These are phyloP conservation scores for Pisolithus orientalis DNA, from an alignment of 768 basidiomycete species.

Conservation along the genomic window DNA sequence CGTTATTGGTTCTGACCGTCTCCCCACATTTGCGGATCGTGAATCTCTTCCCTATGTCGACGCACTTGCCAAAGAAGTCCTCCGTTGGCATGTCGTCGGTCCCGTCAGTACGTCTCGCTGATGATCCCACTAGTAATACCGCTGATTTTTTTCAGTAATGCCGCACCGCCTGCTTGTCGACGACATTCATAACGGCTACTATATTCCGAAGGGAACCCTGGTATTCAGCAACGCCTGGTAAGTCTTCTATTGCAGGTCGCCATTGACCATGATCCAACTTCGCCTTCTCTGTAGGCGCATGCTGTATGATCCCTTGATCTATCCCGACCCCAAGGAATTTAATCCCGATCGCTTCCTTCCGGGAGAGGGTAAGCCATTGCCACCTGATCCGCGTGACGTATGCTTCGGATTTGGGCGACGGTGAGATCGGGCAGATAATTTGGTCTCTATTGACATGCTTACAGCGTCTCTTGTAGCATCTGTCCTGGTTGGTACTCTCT, in stretches of 20 bases:
- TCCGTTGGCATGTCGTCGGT: slow-evolving; percentile 3
- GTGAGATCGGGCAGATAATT: slow-evolving; percentile 23
- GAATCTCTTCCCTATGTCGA: slow-evolving; percentile 13
- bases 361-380: slow-evolving; percentile 16
- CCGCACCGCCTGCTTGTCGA: slow-evolving; percentile 3
- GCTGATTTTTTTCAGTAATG: slow-evolving; percentile 28
- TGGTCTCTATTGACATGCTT: neutral
- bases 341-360: slow-evolving; percentile 29
- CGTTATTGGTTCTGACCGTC: slow-evolving; percentile 7
- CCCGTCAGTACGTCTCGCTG: neutral
- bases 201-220: slow-evolving; percentile 7
- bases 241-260: slow-evolving; percentile 3
- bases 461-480: slow-evolving; percentile 1
- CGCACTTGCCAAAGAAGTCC: slow-evolving; percentile 9
- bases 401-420: slow-evolving; percentile 47
- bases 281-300: slow-evolving; percentile 28
- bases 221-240: slow-evolving; percentile 4
- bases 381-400: slow-evolving; percentile 35
- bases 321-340: slow-evolving; percentile 32
- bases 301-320: slow-evolving; percentile 29
- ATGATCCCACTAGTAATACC: slow-evolving; percentile 37
- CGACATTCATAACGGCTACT: slow-evolving; percentile 5
- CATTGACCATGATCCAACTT: slow-evolving; percentile 12
- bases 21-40: slow-evolving; percentile 13
- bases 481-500: slow-evolving; percentile 2